These are phyloP conservation scores for Trichoderma asperellum DNA, from an alignment of 2,329 filamentous ascomycete genomes.

Conservation along the genomic window DNA sequence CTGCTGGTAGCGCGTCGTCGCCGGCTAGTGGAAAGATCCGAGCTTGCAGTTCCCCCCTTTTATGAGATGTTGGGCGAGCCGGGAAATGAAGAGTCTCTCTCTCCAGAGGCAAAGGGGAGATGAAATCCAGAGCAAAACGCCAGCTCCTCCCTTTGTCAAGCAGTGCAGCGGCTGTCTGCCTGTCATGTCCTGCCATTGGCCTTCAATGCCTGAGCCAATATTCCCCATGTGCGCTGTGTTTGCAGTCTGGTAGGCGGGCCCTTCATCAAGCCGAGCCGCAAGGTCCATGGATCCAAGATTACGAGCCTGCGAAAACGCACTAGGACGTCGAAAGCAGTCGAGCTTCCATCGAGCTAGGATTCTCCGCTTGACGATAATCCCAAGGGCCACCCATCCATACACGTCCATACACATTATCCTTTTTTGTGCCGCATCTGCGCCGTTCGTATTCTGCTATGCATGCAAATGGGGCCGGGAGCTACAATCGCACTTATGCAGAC, in stretches of 20 bases:
- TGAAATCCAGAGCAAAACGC: background rate
- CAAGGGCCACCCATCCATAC: conserved; percentile 12
- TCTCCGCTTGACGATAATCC: conserved; percentile 20
- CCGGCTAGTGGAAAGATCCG: conserved; percentile 27
- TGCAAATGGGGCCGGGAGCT: conserved; percentile 27
- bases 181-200: background rate
- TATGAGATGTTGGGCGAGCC: conserved; percentile 13
- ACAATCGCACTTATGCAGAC: conserved; percentile 24
- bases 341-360: conserved; percentile 19
- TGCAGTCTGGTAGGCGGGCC: background rate
- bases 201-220: background rate
- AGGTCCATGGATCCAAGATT: conserved; percentile 14
- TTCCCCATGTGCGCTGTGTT: background rate
- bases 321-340: conserved; percentile 2
- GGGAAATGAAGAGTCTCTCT: conserved; percentile 25
- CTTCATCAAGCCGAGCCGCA: conserved; percentile 7
- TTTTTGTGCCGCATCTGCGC: conserved; percentile 23
- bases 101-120: conserved; percentile 5
- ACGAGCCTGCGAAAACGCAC: conserved; percentile 8
- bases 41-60: conserved; percentile 23
- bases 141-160: background rate
- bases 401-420: background rate
- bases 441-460: conserved; percentile 29
- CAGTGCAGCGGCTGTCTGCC: background rate
- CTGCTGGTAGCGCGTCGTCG: conserved; percentile 16